These are phyloP conservation scores for Eudorina sp. DNA, from an alignment of 139 green algal genomes.

Conservation along the genomic window DNA sequence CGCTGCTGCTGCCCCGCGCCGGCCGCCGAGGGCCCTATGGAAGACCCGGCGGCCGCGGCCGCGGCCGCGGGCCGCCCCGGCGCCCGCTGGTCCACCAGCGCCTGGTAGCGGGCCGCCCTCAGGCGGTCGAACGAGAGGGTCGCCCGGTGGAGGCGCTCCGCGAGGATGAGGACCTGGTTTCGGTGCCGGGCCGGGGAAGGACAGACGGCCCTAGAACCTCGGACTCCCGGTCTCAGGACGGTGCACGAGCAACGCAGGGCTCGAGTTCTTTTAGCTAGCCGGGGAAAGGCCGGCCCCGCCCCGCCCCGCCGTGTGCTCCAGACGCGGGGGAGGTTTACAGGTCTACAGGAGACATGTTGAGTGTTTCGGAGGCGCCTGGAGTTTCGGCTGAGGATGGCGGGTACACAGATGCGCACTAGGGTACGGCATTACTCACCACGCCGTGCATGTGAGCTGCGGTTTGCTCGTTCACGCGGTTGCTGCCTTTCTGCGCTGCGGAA, in stretches of 20 bases:
- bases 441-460: constrained; percentile 84
- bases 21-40: not conserved
- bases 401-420: no score
- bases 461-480: constrained; percentile 58
- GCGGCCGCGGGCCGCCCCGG: constrained; percentile 20
- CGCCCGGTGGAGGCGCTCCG: constrained; percentile 73
- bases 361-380: no score
- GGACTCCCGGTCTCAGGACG: no score
- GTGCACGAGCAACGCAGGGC: no score
- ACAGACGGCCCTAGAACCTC: no score
- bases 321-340: no score
- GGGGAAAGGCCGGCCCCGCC: no score
- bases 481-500: not conserved
- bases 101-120: constrained; percentile 71
- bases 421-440: constrained; percentile 76
- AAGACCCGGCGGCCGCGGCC: not conserved
- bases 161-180: constrained; percentile 86
- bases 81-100: constrained; percentile 59
- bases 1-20: not conserved
- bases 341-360: no score
- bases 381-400: no score
- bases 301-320: no score
- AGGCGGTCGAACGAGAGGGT: constrained; percentile 77
- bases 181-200: no score
- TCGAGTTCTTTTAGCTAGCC: no score